A percentile compares a stretch with the other conserved stretches of the same genome.
Evolutionary conservation across 2,329 filamentous ascomycete genomes (phyloP).

Genomic region (Trichoderma arundinaceum): DNA sequence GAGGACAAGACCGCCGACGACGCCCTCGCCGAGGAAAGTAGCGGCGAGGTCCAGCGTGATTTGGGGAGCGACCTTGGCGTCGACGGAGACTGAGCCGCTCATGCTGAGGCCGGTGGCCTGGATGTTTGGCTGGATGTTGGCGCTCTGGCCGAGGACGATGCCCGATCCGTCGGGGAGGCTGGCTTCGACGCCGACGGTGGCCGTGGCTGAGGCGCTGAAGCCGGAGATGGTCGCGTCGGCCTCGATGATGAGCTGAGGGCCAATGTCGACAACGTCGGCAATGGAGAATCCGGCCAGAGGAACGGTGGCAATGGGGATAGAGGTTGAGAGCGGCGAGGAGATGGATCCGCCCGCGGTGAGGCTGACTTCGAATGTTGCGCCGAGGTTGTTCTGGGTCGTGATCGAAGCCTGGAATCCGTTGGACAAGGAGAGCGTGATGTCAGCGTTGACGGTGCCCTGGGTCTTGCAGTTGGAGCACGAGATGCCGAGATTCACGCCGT

Average conservation of each 20-base stretch:
- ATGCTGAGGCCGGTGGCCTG: background rate
- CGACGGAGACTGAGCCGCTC: slow-evolving; percentile 11
- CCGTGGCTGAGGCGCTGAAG: slow-evolving; percentile 9
- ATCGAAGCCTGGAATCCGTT: slow-evolving; percentile 22
- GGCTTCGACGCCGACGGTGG: slow-evolving; percentile 16
- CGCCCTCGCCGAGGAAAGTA: slow-evolving; percentile 27
- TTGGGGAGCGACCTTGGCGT: background rate
- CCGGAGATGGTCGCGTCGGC: slow-evolving; percentile 22
- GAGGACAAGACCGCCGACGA: slow-evolving; percentile 20
- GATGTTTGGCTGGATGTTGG: slow-evolving; percentile 10
- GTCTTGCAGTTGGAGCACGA: slow-evolving; percentile 28
- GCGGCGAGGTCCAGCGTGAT: slow-evolving; percentile 23
- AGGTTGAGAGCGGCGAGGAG: background rate
- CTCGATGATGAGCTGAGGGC: slow-evolving; percentile 24
- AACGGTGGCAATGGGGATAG: slow-evolving; percentile 15
- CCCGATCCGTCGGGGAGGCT: slow-evolving; percentile 29
- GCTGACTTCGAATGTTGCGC: slow-evolving; percentile 12
- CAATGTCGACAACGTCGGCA: slow-evolving; percentile 24
- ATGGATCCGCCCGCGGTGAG: slow-evolving; percentile 18
- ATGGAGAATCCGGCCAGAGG: slow-evolving; percentile 28
- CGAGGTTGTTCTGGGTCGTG: slow-evolving; percentile 22
- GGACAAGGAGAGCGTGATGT: slow-evolving; percentile 24
- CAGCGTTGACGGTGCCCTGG: slow-evolving; percentile 6
- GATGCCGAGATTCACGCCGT: slow-evolving; percentile 12
- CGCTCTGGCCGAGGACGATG: slow-evolving; percentile 3